Conservation (phyloP, 805 yeast genomes). For the Blastobotrys americana region DNA sequence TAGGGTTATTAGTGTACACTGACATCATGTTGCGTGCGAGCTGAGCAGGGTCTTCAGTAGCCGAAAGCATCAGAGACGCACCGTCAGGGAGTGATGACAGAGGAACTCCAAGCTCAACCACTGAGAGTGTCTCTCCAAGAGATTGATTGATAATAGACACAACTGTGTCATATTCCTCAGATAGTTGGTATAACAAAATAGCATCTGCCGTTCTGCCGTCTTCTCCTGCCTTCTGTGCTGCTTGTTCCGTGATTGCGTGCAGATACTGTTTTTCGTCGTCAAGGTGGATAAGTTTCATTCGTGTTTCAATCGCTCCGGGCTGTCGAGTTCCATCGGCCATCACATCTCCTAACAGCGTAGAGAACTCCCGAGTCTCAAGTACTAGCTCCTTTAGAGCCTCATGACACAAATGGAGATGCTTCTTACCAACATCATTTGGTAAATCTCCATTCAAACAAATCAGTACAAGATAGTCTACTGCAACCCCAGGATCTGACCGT, state of each 20-base stretch:
- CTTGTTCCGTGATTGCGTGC: constrained; percentile 67
- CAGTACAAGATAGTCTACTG: constrained; percentile 78
- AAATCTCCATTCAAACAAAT: constrained; percentile 50
- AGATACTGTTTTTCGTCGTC: constrained; percentile 53
- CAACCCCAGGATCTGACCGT: constrained; percentile 78
- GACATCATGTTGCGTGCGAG: constrained; percentile 34
- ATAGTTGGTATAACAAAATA: constrained; percentile 73
- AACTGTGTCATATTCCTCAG: constrained; percentile 82
- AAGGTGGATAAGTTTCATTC: constrained; percentile 58
- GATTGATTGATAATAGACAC: constrained; percentile 64
- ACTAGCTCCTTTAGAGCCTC: constrained; percentile 79
- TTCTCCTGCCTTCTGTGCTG: constrained; percentile 81
- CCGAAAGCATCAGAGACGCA: constrained; percentile 26
- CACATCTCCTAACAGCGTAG: constrained; percentile 75
- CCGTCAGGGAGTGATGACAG: constrained; percentile 32
- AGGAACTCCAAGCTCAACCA: constrained; percentile 60
- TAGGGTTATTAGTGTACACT: constrained; percentile 45
- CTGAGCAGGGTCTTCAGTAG: constrained; percentile 31
- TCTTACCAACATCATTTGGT: constrained; percentile 24
- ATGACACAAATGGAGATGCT: constrained; percentile 54
- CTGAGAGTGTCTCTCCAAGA: constrained; percentile 68
- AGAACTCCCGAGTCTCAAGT: constrained; percentile 77
- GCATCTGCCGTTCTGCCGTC: constrained; percentile 88
- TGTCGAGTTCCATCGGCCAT: constrained; percentile 65
- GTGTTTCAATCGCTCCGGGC: constrained; percentile 78